Evolutionary conservation across 2,329 filamentous ascomycete species (phyloP).

Genomic region (Penicillium polonicum): DNA sequence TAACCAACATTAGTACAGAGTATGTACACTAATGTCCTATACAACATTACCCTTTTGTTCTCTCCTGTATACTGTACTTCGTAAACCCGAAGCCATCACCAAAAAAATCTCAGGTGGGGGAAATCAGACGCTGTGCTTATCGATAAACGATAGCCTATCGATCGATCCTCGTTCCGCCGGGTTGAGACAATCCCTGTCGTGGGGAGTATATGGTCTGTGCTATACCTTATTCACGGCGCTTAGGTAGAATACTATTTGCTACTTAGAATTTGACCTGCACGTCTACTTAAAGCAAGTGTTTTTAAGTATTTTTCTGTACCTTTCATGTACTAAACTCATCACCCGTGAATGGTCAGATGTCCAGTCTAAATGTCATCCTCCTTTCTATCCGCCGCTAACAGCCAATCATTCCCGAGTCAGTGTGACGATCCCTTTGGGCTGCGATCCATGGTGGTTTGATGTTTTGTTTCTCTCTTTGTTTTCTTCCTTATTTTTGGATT

Average conservation of each 20-base stretch:
- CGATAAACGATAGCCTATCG: slow-evolving; percentile 20
- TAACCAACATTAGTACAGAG: background rate
- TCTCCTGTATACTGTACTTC: background rate
- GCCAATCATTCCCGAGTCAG: slow-evolving; percentile 12
- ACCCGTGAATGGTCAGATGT: slow-evolving; percentile 5
- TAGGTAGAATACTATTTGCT: slow-evolving; percentile 3
- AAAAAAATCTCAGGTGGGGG: background rate
- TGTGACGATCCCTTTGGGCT: slow-evolving; percentile 10
- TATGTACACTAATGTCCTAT: background rate
- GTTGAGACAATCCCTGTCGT: slow-evolving; percentile 10
- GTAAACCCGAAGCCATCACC: background rate
- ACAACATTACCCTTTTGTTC: background rate
- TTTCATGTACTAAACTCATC: background rate
- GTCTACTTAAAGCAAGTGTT: background rate
- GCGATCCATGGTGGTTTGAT: background rate
- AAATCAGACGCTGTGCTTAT: slow-evolving; percentile 12
- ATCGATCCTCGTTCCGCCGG: slow-evolving; percentile 8
- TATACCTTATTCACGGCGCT: slow-evolving; percentile 8
- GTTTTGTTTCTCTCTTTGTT: background rate
- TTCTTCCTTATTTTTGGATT: background rate
- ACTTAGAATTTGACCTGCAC: background rate
- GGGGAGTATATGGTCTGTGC: slow-evolving; percentile 11
- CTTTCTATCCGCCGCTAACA: slow-evolving; percentile 3
- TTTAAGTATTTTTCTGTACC: background rate
- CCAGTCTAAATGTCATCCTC: slow-evolving; percentile 8